A percentile compares a stretch with the other conserved stretches of the same genome.
These are phyloP conservation scores for Cryptosporidium sp. DNA, from an alignment of 169 alveolate genomes.

Conservation along the genomic window DNA sequence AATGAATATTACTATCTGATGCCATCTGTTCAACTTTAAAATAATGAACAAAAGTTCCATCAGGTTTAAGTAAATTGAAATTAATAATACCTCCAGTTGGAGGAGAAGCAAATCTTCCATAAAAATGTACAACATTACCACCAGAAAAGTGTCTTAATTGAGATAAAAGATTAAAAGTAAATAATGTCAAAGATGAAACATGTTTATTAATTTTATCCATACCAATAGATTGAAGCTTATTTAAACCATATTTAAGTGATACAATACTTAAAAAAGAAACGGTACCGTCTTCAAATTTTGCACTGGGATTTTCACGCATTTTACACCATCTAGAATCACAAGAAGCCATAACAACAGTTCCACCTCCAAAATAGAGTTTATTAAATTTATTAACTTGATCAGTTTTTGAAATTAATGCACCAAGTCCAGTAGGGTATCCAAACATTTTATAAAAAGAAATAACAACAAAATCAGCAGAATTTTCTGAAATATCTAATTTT, in stretches of 20 bases:
- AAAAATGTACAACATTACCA: constrained; percentile 38
- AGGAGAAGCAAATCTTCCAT: constrained; percentile 35
- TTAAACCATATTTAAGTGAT: constrained; percentile 76
- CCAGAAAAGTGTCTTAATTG: constrained; percentile 65
- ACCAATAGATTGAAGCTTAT: constrained; percentile 74
- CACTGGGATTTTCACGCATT: constrained; percentile 70
- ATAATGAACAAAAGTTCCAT: constrained; percentile 76
- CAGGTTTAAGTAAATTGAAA: constrained; percentile 78
- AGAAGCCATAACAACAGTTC: constrained; percentile 77
- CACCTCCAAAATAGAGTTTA: constrained; percentile 81
- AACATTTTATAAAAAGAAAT: constrained; percentile 80
- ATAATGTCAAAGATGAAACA: constrained; percentile 74
- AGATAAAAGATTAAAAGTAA: constrained; percentile 23
- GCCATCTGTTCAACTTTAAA: constrained; percentile 78
- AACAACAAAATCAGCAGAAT: constrained; percentile 79
- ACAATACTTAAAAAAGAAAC: constrained; percentile 79
- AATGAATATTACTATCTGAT: constrained; percentile 75
- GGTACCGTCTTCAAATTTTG: constrained; percentile 80
- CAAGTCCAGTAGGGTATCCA: constrained; percentile 83
- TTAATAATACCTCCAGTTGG: constrained; percentile 78
- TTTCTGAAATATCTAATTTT: constrained; percentile 48
- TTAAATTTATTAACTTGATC: constrained; percentile 55
- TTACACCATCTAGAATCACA: constrained; percentile 79
- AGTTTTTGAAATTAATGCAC: constrained; percentile 73
- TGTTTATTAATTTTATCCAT: constrained; percentile 77